Conservation (phyloP, 2,329 filamentous ascomycete species). For the Orbilia quercus region DNA sequence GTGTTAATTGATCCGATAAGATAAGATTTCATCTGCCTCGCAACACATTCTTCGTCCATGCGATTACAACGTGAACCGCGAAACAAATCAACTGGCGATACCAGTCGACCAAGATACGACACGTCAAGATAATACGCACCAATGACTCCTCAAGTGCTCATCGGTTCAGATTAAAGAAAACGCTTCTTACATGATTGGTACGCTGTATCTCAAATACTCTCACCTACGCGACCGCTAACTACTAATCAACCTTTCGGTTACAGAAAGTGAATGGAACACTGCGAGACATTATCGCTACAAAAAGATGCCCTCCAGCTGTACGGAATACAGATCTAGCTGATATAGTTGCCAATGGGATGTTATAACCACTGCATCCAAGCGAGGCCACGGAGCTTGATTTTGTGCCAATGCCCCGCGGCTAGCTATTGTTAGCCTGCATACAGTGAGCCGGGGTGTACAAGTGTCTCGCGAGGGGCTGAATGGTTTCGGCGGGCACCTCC, state of each 20-base stretch:
- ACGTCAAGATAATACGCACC: too few species aligned
- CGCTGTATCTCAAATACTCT: too few species aligned
- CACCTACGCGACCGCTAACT: too few species aligned
- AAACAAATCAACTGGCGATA: too few species aligned
- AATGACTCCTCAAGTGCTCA: too few species aligned
- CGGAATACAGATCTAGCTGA: not conserved
- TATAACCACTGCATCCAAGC: constrained; percentile 30
- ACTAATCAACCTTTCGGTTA: too few species aligned
- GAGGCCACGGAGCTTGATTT: constrained; percentile 45
- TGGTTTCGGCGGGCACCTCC: constrained; percentile 14
- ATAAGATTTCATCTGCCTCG: constrained; percentile 4
- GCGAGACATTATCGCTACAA: too few species aligned
- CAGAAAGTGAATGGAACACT: too few species aligned
- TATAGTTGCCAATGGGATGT: not conserved
- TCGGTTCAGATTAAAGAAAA: too few species aligned
- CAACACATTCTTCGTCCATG: constrained; percentile 19
- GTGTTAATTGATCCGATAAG: constrained; percentile 16
- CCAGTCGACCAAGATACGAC: too few species aligned
- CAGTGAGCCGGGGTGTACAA: not conserved
- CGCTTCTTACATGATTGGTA: too few species aligned
- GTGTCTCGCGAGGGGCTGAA: constrained; percentile 38
- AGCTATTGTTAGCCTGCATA: constrained; percentile 40
- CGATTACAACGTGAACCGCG: not conserved
- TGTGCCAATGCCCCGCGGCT: constrained; percentile 28
- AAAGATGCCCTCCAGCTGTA: too few species aligned